Evolutionary conservation across 768 basidiomycete genomes (phyloP).

Genomic region (Lactarius deliciosus): DNA sequence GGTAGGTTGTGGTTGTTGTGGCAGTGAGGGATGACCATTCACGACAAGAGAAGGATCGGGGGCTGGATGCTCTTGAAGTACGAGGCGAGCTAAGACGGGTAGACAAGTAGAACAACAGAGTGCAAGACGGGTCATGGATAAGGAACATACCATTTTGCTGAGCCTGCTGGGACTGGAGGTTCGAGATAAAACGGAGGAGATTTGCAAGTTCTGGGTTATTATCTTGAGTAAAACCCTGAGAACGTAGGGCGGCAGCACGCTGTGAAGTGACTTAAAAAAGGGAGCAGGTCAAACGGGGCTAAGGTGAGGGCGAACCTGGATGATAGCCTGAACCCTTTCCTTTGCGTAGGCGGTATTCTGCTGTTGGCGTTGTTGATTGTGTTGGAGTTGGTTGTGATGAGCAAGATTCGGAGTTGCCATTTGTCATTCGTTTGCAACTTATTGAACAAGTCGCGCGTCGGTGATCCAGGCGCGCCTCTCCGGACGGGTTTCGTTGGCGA

Average conservation of each 20-base stretch:
- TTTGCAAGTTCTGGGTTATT: conserved; percentile 45
- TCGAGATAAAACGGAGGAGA: conserved; percentile 42
- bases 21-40: conserved; percentile 50
- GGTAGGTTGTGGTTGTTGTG: conserved; percentile 29
- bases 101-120: conserved; percentile 1
- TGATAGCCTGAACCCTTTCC: conserved; percentile 34
- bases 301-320: conserved; percentile 31
- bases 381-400: conserved; percentile 31
- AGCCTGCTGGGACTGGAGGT: conserved; percentile 41
- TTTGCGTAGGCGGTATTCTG: conserved; percentile 24
- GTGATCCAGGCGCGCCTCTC: conserved; percentile 31
- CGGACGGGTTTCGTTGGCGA: conserved; percentile 24
- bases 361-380: conserved; percentile 26
- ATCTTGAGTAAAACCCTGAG: conserved; percentile 47
- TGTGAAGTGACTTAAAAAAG: conserved; percentile 30
- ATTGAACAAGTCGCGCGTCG: conserved; percentile 35
- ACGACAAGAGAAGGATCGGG: conserved; percentile 37
- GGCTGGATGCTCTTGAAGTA: conserved; percentile 25
- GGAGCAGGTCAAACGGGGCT: background rate
- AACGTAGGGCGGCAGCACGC: conserved; percentile 46
- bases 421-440: conserved; percentile 24
- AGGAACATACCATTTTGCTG: conserved; percentile 33
- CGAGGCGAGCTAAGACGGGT: conserved; percentile 19
- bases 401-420: conserved; percentile 35
- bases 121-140: background rate